Evolutionary conservation across 108 stramenopile genomes (phyloP).

Genomic region (Mediolabrus comicus): DNA sequence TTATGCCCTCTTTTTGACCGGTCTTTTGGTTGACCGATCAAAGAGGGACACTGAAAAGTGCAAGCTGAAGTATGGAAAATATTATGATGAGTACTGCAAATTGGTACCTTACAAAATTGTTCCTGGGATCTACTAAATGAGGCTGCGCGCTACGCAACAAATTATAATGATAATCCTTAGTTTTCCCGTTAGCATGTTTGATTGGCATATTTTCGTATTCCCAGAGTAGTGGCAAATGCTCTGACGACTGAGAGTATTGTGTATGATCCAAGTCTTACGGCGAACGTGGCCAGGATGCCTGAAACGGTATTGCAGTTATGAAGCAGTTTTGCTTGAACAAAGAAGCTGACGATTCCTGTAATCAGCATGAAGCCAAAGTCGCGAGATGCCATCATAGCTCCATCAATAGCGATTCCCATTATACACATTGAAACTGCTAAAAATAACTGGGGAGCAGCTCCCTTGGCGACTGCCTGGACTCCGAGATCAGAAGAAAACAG

Average conservation of each 20-base stretch:
- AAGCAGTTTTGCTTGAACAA: constrained; percentile 56
- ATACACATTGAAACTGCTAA: constrained; percentile 64
- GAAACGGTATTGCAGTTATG: constrained; percentile 38
- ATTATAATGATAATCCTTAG: not conserved
- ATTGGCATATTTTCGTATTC: not conserved
- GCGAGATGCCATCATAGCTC: constrained; percentile 74
- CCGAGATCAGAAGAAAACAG: constrained; percentile 61
- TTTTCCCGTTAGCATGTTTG: not conserved
- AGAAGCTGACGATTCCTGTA: constrained; percentile 52
- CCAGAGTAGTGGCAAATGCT: not conserved
- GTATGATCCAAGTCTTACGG: not conserved
- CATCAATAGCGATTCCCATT: constrained; percentile 68
- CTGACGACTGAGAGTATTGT: not conserved
- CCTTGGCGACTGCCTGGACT: constrained; percentile 59
- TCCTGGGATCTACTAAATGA: constrained; percentile 58
- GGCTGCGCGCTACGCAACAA: not conserved
- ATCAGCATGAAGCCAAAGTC: constrained; percentile 80
- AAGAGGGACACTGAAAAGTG: constrained; percentile 95
- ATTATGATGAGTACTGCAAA: constrained; percentile 94
- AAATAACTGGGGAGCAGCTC: constrained; percentile 66
- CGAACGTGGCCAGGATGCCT: constrained; percentile 54
- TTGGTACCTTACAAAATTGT: constrained; percentile 88
- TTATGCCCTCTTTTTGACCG: constrained; percentile 91
- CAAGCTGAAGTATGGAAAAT: constrained; percentile 92
- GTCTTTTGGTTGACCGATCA: constrained; percentile 94